Conservation (phyloP, 2,329 filamentous ascomycete genomes). For the Aaosphaeria pasadenensis region DNA sequence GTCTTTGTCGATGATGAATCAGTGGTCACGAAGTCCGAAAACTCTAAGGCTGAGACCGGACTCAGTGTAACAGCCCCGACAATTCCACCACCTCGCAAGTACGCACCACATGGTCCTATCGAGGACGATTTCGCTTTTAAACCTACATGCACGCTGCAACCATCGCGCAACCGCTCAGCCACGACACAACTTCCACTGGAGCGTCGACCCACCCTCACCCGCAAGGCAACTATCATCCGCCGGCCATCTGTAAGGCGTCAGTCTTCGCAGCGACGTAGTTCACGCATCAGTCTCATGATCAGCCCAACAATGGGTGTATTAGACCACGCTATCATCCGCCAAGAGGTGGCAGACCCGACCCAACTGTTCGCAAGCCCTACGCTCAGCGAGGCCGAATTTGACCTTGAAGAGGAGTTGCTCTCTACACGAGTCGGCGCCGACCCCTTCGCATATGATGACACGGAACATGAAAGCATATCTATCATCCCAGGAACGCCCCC, state of each 20-base stretch:
- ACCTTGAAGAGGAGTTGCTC: constrained; percentile 36
- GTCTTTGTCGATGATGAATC: constrained; percentile 3
- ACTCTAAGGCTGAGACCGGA: constrained; percentile 7
- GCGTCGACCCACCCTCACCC: constrained; percentile 14
- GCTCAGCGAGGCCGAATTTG: constrained; percentile 45
- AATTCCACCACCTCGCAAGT: constrained; percentile 16
- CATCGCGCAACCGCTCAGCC: constrained; percentile 9
- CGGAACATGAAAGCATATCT: constrained; percentile 2
- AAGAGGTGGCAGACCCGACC: constrained; percentile 14
- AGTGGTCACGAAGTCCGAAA: constrained; percentile 8
- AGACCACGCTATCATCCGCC: constrained; percentile 19
- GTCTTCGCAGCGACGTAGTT: constrained; percentile 12
- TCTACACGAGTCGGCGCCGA: constrained; percentile 24
- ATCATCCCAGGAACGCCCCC: constrained; percentile 19
- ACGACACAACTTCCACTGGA: constrained; percentile 1
- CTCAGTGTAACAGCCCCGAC: constrained; percentile 12
- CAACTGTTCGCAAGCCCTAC: constrained; percentile 39
- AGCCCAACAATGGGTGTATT: constrained; percentile 18
- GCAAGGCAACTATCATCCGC: constrained; percentile 7
- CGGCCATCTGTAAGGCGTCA: too few relatives aligned
- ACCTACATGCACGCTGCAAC: constrained; percentile 21
- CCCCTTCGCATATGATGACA: constrained; percentile 18
- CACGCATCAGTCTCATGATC: constrained; percentile 11
- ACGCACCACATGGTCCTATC: constrained; percentile 20
- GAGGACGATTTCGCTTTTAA: constrained; percentile 20